phyloP scores from a whole-genome alignment of 495 filamentous ascomycete species.

The Xylaria venustula region DNA sequence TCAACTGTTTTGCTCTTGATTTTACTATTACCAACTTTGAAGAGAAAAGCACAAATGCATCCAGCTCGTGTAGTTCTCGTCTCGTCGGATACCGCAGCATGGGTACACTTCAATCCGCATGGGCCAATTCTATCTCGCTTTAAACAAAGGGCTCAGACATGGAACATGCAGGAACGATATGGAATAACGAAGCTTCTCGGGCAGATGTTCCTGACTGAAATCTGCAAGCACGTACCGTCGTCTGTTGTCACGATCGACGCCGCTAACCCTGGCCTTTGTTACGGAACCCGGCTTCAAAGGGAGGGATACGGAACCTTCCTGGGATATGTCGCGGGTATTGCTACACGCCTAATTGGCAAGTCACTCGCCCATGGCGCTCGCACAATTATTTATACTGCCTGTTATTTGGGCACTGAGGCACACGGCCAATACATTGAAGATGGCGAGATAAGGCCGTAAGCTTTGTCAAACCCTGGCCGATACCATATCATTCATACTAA shows the following conservation, averaged over 20 bases:
- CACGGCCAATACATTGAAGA: slow-evolving; percentile 36
- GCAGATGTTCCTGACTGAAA: slow-evolving; percentile 45
- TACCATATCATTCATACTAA: background rate
- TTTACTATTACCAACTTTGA: slow-evolving; percentile 32
- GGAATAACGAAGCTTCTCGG: slow-evolving; percentile 49
- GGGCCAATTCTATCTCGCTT: slow-evolving; percentile 38
- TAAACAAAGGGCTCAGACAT: slow-evolving; percentile 25
- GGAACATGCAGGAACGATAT: slow-evolving; percentile 33
- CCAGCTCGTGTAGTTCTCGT: slow-evolving; percentile 35
- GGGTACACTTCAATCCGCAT: slow-evolving; percentile 35
- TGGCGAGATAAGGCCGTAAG: slow-evolving; percentile 35
- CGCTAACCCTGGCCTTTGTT: slow-evolving; percentile 48
- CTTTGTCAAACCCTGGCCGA: background rate
- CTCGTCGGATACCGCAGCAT: slow-evolving; percentile 31
- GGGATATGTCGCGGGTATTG: background rate
- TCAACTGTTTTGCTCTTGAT: slow-evolving; percentile 43
- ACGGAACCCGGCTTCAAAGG: slow-evolving; percentile 33
- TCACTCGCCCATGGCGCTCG: slow-evolving; percentile 25
- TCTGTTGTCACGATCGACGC: slow-evolving; percentile 48
- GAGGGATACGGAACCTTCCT: slow-evolving; percentile 13
- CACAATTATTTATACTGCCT: slow-evolving; percentile 30
- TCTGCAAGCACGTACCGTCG: slow-evolving; percentile 32
- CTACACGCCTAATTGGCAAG: slow-evolving; percentile 20
- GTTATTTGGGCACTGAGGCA: slow-evolving; percentile 32
- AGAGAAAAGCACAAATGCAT: slow-evolving; percentile 17